Evolutionary conservation across 192 early-diverging fungal genomes (phyloP).

Genomic region (Backusella macrospora): DNA sequence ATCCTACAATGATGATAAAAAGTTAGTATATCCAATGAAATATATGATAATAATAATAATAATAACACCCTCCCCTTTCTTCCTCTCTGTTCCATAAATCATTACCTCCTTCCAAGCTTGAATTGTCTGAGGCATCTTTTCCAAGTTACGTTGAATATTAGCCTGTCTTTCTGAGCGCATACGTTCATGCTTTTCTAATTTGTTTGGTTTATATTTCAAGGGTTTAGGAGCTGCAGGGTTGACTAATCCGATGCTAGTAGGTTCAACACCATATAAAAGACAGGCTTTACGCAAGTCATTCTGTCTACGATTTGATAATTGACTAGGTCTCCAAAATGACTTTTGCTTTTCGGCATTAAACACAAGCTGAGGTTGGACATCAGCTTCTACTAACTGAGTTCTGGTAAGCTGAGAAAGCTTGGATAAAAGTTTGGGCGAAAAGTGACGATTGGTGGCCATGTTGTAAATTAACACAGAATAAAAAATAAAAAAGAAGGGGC

Average conservation of each 20-base stretch:
- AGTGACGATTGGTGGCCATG: constrained; percentile 29
- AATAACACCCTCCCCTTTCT: not conserved
- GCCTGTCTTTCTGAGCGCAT: constrained; percentile 43
- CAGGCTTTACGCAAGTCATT: constrained; percentile 68
- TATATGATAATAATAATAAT: not conserved
- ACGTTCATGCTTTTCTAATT: constrained; percentile 46
- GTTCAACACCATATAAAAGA: constrained; percentile 49
- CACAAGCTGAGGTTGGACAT: constrained; percentile 33
- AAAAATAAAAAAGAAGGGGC: not conserved
- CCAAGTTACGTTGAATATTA: constrained; percentile 35
- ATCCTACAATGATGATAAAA: constrained; percentile 31
- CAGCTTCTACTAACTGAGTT: constrained; percentile 16
- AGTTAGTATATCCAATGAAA: not conserved
- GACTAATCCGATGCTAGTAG: constrained; percentile 54
- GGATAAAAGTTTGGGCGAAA: constrained; percentile 26
- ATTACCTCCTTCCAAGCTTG: constrained; percentile 44
- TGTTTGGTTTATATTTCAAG: constrained; percentile 39
- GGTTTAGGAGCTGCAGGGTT: constrained; percentile 37
- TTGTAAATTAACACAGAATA: no score
- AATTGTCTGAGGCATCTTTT: constrained; percentile 47
- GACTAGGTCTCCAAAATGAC: constrained; percentile 52
- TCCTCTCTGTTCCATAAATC: not conserved
- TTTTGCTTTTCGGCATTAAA: constrained; percentile 38
- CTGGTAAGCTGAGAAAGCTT: constrained; percentile 18
- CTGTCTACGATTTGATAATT: constrained; percentile 55